Evolutionary conservation across 2,329 filamentous ascomycete species (phyloP).

Genomic region (Cordyceps farinosa): DNA sequence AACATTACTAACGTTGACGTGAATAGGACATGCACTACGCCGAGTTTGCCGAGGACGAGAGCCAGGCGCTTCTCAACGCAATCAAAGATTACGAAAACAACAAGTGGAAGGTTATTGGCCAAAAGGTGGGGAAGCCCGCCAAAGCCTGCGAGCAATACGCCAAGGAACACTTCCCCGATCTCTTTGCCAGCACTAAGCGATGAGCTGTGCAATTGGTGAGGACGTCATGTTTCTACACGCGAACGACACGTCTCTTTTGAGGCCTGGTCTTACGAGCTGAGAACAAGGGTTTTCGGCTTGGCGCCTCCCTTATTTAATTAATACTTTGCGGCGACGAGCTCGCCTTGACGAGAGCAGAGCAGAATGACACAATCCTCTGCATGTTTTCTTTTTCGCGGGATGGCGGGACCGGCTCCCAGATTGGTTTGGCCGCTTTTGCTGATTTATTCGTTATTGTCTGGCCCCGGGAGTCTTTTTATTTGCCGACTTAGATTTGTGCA

Average conservation of each 20-base stretch:
- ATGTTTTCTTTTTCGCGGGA: constrained; percentile 1
- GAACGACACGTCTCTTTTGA: neutral
- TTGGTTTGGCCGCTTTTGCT: neutral
- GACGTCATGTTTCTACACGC: neutral
- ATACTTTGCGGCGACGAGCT: constrained; percentile 3
- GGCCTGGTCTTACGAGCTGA: neutral
- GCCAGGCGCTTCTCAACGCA: constrained; percentile 76
- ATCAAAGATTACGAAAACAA: constrained; percentile 99
- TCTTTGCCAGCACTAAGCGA: constrained; percentile 37
- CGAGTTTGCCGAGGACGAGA: constrained; percentile 96
- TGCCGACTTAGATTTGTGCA: constrained; percentile 23
- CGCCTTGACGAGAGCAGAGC: neutral
- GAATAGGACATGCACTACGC: constrained; percentile 96
- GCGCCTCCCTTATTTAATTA: neutral
- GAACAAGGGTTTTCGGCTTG: neutral
- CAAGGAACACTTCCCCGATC: constrained; percentile 81
- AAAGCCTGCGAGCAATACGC: constrained; percentile 84
- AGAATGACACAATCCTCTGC: constrained; percentile 8
- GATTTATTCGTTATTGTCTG: neutral
- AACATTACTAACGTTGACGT: neutral
- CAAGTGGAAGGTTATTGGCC: constrained; percentile 97
- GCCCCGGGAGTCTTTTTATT: constrained; percentile 4
- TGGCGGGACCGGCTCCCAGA: neutral
- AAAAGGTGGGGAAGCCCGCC: constrained; percentile 95
- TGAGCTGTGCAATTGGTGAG: constrained; percentile 25